Base-by-base conservation (phyloP, 2,329 filamentous ascomycete species). In the Aschersonia sp. region DNA sequence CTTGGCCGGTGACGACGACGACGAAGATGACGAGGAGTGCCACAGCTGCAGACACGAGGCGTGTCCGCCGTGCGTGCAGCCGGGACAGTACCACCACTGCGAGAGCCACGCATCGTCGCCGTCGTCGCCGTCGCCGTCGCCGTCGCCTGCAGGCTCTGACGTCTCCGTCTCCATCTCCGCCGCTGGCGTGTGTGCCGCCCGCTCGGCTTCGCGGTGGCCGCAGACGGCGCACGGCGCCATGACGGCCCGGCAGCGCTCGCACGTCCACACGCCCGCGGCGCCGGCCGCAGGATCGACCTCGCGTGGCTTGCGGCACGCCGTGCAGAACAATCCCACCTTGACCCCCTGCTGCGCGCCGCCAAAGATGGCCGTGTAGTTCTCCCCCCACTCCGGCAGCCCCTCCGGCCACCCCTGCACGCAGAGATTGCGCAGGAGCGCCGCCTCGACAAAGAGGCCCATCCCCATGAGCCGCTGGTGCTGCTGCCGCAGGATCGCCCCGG, bases 51-150 rank as follows among this genome's bases (percentile, higher is more conserved):
- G 66, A 49, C 79, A 83, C 0, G 71, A 70, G 0, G 73, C 69
- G 58, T 83, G 79, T 0, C 79, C 79, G 31, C 79, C 79, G 54
- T 83, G 79, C 1, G 70, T 70, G 54, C 79, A 83, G 10, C 73
- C 75, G 1, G 74, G 72, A 49, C 79, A 83, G 54, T 76, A 77
- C 75, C 76, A 82, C 79, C 79, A 83, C 2, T 70, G 70, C 0
- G 63, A 58, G 5, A 67, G 58, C 54, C 58, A 62, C 0, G 51
- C 43, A 2, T 53, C 53, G 2, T 14, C 14, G 14, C 14, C 14
- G 14, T 14, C 14, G 14, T 14, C 14, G 14, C 14, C 14, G 14
- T 14, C 14, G 14, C 14, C 14, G 14, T 14, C 14, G 14, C 14
- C 14, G 14, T 14, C 14, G 14, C 14, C 14, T 14, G 14, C 14